Evolutionary conservation across 1,139 yeast genomes (phyloP).

Genomic region (Schwanniomyces etchellsii): DNA sequence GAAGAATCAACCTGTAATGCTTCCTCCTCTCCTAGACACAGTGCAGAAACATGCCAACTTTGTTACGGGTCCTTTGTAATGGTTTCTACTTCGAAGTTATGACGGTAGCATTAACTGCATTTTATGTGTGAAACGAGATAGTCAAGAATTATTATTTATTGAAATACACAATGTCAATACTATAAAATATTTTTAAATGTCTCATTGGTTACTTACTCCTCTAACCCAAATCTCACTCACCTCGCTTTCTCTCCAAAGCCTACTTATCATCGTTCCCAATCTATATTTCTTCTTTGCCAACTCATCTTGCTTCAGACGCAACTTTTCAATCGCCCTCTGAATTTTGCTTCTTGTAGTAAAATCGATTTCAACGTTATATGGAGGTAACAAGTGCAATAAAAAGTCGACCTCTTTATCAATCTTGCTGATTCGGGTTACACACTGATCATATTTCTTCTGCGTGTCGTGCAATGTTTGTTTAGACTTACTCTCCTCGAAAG

Average conservation of each 20-base stretch:
- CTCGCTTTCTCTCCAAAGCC: slow-evolving; percentile 41
- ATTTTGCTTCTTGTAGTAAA: slow-evolving; percentile 39
- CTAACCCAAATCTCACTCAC: slow-evolving; percentile 44
- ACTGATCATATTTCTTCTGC: slow-evolving; percentile 34
- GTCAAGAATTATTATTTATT: too few relatives aligned
- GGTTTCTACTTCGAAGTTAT: too few relatives aligned
- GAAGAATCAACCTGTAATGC: too few relatives aligned
- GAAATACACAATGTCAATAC: too few relatives aligned
- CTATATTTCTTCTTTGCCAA: slow-evolving; percentile 38
- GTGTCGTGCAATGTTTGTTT: slow-evolving; percentile 14
- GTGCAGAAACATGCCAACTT: too few relatives aligned
- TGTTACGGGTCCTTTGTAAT: too few relatives aligned
- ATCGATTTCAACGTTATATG: slow-evolving; percentile 42
- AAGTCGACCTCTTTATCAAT: slow-evolving; percentile 39
- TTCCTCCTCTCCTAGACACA: too few relatives aligned
- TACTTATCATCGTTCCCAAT: slow-evolving; percentile 39
- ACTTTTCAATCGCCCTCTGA: slow-evolving; percentile 37
- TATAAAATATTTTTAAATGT: too few relatives aligned
- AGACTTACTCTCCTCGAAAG: background rate
- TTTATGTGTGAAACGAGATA: too few relatives aligned
- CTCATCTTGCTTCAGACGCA: slow-evolving; percentile 37
- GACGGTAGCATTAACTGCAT: too few relatives aligned
- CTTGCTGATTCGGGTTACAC: slow-evolving; percentile 26
- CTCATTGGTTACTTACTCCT: slow-evolving; percentile 8
- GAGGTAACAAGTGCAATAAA: slow-evolving; percentile 37